phyloP scores from a whole-genome alignment of 1,284 basidiomycete genomes.

The Ceratobasidium sp. region DNA sequence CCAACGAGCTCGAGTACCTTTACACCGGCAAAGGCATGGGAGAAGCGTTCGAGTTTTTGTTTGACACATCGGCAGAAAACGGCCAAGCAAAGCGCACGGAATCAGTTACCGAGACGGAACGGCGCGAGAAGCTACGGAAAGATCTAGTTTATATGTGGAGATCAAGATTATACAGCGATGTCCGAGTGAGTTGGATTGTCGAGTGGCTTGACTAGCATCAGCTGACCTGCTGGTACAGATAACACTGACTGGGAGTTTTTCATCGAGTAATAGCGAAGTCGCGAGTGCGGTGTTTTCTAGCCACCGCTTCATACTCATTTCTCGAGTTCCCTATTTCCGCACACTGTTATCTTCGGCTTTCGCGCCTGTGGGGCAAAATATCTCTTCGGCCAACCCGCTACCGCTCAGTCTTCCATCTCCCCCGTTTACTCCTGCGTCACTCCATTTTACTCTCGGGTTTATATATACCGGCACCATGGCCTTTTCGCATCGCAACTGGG shows the following conservation, averaged over 20 bases:
- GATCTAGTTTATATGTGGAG: slow-evolving; percentile 98
- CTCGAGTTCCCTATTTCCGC: slow-evolving; percentile 90
- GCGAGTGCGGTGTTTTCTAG: slow-evolving; percentile 88
- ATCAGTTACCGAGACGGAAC: slow-evolving; percentile 72
- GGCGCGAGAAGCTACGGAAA: slow-evolving; percentile 89
- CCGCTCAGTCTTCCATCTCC: slow-evolving; percentile 86
- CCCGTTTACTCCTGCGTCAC: slow-evolving; percentile 93
- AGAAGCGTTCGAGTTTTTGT: slow-evolving; percentile 90
- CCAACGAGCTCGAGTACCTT: slow-evolving; percentile 89
- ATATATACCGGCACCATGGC: slow-evolving; percentile 94
- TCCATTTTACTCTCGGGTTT: slow-evolving; percentile 95
- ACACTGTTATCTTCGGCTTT: slow-evolving; percentile 66
- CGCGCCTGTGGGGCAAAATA: slow-evolving; percentile 51
- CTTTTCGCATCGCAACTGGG: slow-evolving; percentile 93
- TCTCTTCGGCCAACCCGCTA: slow-evolving; percentile 61
- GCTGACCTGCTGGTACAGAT: slow-evolving; percentile 49
- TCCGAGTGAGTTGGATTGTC: slow-evolving; percentile 66
- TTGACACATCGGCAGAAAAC: slow-evolving; percentile 62
- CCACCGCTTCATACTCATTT: slow-evolving; percentile 92
- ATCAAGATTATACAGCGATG: slow-evolving; percentile 90
- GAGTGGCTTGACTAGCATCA: slow-evolving; percentile 28
- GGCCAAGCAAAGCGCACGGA: slow-evolving; percentile 61
- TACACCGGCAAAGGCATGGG: slow-evolving; percentile 91
- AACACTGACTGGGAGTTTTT: slow-evolving; percentile 40
- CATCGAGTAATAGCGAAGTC: slow-evolving; percentile 67